phyloP scores from a whole-genome alignment of 2,329 filamentous ascomycete genomes.

The Colletotrichum magnum region DNA sequence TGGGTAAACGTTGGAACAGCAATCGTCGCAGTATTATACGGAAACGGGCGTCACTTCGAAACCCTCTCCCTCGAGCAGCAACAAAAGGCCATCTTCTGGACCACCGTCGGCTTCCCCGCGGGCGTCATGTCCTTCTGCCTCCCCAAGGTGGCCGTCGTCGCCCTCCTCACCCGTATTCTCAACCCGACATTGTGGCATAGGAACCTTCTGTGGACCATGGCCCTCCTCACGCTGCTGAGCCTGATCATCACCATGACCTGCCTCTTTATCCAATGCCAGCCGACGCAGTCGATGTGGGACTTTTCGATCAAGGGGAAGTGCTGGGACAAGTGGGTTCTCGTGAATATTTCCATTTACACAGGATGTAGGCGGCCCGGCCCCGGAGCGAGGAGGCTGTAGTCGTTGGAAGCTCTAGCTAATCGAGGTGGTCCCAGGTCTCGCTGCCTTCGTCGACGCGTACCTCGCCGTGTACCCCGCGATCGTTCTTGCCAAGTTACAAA shows the following conservation, averaged over 20 bases:
- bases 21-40: conserved; percentile 51
- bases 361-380: conserved; percentile 48
- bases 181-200: conserved; percentile 52
- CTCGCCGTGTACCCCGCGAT: conserved; percentile 57
- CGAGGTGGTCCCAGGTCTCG: conserved; percentile 45
- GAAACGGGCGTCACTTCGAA: conserved; percentile 56
- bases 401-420: not conserved
- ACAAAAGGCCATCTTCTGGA: conserved; percentile 51
- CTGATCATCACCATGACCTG: conserved; percentile 55
- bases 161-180: conserved; percentile 54
- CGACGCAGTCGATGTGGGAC: conserved; percentile 56
- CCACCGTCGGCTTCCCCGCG: conserved; percentile 53
- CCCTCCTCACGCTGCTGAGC: conserved; percentile 47
- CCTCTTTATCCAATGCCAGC: conserved; percentile 59
- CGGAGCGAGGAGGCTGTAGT: not conserved
- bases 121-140: conserved; percentile 56
- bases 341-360: conserved; percentile 56
- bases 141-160: conserved; percentile 58
- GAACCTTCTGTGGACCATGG: conserved; percentile 54
- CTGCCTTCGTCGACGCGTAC: conserved; percentile 57
- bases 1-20: conserved; percentile 52
- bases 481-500: conserved; percentile 53
- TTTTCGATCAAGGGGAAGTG: conserved; percentile 50
- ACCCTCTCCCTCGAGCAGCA: conserved; percentile 49
- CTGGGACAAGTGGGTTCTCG: conserved; percentile 51